Percentiles rank a stretch among this genome's conserved stretches.
Evolutionary conservation across 75 land plant species (phyloP).

Genomic region (Azolla pinnata): DNA sequence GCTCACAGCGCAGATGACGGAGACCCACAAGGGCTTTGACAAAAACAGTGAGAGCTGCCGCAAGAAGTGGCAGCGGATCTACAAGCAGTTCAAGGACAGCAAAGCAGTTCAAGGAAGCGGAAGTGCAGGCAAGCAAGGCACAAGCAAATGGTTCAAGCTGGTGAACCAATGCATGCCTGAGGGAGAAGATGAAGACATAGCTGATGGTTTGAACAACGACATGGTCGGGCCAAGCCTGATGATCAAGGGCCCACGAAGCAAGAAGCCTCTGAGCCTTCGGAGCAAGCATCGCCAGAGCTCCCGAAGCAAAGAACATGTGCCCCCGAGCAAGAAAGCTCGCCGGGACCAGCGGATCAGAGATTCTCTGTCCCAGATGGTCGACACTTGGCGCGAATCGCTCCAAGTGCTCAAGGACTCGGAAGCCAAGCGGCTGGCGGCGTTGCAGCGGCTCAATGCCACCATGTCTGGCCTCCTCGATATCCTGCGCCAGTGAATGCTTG

Average conservation of each 20-base stretch:
- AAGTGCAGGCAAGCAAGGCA: neutral
- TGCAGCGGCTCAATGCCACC: neutral
- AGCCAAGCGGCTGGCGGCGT: neutral
- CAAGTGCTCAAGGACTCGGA: conserved; percentile 1
- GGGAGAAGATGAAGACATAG: neutral
- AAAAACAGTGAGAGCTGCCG: conserved; percentile 1
- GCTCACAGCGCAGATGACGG: conserved; percentile 1
- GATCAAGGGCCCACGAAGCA: neutral
- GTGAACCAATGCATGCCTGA: conserved; percentile 5
- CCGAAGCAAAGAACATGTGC: neutral
- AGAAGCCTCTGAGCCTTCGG: neutral
- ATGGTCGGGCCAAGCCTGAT: neutral
- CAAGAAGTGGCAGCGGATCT: conserved; percentile 2
- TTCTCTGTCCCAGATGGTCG: conserved; percentile 3
- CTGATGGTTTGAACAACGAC: too few relatives aligned
- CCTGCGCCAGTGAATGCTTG: neutral
- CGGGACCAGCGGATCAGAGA: neutral
- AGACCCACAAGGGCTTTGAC: conserved; percentile 2
- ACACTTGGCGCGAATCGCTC: conserved; percentile 2
- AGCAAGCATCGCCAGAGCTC: neutral
- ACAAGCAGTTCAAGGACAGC: conserved; percentile 1
- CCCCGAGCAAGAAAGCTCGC: neutral
- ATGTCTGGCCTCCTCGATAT: conserved; percentile 5
- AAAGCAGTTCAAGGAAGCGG: neutral
- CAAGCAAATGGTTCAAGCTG: conserved; percentile 4